Evolutionary conservation across 768 basidiomycete species (phyloP), one percentile per base, ranked within the genome.

Genomic region (Boletus subcaerulescens): DNA sequence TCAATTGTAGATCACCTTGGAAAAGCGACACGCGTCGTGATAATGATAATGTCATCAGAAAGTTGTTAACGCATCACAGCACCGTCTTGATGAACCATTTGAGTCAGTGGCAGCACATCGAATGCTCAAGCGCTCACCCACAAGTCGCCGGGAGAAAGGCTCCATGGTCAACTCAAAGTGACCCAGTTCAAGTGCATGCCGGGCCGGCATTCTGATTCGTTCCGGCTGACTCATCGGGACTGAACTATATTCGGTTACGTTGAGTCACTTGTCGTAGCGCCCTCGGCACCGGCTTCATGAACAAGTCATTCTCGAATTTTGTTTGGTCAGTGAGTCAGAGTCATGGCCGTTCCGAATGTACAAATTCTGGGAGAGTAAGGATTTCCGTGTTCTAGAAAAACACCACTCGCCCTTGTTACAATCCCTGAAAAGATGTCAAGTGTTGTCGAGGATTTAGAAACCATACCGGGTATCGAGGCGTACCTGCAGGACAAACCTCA

Each of bases 401-500:
- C 22, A 18, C 18, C 35, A 36, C 13, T 10, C 38, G n/a, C 32
- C 31, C 45, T 18, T 14, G 12, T 38, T 3, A 42, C 22, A 38
- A 20, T 10, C 32, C 33, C 9, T 22, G 26, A 17, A 46, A 42
- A 48, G 20, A 71, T 70, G 71, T 5, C 61, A 26, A 45, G 24
- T 15, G 26, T 41, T 10, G 20, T 29, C 20, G 53, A 56, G 17
- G 68, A 71, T 56, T 60, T 77, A n/a, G 56, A 63, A 5, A 73
- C 64, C 0, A 15, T 50, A n/a, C 31, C 68, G 22, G 72, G 67
- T 22, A 60, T 79, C 29, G 59, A 71, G 33, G 59, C 54, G 15
- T 87, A 85, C 60, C 73, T 87, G 36, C 52, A 69, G 11, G 53
- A 62, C n/a, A 80, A 80, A 0, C 71, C 76, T 6, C 26, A 38